Evolutionary conservation across 345 rosid genomes (phyloP), one percentile per base, ranked within the genome.

Genomic region (Capsella bursapastoris): DNA sequence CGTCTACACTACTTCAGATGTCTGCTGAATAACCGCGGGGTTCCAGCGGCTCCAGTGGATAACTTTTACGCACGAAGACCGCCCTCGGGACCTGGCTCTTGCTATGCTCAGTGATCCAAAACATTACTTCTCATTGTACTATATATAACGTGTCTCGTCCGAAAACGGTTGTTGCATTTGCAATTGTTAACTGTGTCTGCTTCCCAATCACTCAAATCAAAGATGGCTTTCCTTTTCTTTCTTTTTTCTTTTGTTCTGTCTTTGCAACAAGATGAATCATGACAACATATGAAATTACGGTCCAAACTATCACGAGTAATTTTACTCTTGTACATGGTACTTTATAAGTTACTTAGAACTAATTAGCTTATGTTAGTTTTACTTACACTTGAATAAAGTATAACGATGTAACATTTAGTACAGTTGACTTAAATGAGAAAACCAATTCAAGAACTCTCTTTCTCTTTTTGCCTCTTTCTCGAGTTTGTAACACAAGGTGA

Each of bases 1-100:
- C 87, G 97, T n/a, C 62, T 89, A 14, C 96, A 84, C 40, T 88
- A 92, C 83, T 90, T 95, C 86, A 80, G 98, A 80, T 95, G 99
- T 88, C 85, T 92, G 37, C 52, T 95, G 84, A 90, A 88, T 73
- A 71, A 83, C 60, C 91, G 97, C 0, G 98, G 97, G 52, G 82
- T 92, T 70, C 86, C 76, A 57, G 97, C 98, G 6, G 97, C 96
- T 79, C 97, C 99, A 0, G 92, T 86, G 31, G 56, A 80, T 18
- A 92, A 89, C 70, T 8, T 5, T 12, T 83, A 82, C 22, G 99
- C 92, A 0, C 78, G 92, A 62, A 73, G 66, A 18, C 85, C 90
- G 40, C 99, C 99, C 2, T 27, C 15, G 0, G 96, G 92, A 66
- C 92, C 97, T 0, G 91, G 88, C 1, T 89, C 96, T 52, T 92